Conservation (phyloP, 441 rosid genomes). For the Euphorbia schlechtendalii region DNA sequence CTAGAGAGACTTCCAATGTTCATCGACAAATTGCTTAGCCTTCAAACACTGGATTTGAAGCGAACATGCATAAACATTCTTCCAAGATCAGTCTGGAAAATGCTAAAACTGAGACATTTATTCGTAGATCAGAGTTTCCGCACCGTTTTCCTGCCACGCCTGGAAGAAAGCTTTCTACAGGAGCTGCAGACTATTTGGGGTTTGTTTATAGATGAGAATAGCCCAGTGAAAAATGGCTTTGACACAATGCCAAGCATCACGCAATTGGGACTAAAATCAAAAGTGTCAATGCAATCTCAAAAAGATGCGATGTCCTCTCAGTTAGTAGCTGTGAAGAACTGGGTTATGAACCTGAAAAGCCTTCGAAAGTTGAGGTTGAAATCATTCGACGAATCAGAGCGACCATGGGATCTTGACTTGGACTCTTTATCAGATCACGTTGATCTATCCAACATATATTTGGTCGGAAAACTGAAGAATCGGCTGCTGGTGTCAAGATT, state of each 20-base stretch:
- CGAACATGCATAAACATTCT: background rate
- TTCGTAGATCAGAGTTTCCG: background rate
- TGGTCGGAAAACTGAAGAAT: constrained; percentile 4
- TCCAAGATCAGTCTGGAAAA: constrained; percentile 8
- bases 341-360: background rate
- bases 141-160: background rate
- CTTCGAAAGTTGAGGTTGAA: constrained; percentile 1
- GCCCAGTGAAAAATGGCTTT: constrained; percentile 10
- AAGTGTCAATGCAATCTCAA: background rate
- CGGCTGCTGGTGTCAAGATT: background rate
- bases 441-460: background rate
- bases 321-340: background rate
- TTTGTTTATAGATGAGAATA: background rate
- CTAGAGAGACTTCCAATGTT: background rate
- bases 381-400: constrained; percentile 7
- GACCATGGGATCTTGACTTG: background rate
- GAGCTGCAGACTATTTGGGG: constrained; percentile 4
- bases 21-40: background rate
- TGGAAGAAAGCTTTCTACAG: background rate
- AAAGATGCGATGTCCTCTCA: background rate
- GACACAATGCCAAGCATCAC: background rate
- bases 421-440: background rate
- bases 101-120: background rate
- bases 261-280: constrained; percentile 3
- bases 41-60: constrained; percentile 8